Percentiles rank a stretch among this genome's conserved stretches.
phyloP scores from a whole-genome alignment of 2,329 filamentous ascomycete species.

The Alternaria gansuensis region DNA sequence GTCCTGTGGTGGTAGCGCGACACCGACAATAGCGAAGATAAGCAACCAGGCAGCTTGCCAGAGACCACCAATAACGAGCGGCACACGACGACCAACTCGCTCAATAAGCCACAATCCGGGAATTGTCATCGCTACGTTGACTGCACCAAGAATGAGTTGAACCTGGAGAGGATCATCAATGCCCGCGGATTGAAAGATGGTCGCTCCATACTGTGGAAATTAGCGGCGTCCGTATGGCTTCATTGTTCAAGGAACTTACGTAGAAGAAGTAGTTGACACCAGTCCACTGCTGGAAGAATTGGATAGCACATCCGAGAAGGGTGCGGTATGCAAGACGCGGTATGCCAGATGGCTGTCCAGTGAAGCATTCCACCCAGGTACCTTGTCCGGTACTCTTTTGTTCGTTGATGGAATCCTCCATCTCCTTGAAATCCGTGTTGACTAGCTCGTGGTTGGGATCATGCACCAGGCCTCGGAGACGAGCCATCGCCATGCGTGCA shows the following conservation, averaged over 20 bases:
- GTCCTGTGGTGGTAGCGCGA: slow-evolving; percentile 54
- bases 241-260: slow-evolving; percentile 21
- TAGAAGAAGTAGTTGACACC: slow-evolving; percentile 64
- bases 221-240: slow-evolving; percentile 4
- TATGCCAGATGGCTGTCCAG: slow-evolving; percentile 50
- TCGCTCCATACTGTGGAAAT: slow-evolving; percentile 67
- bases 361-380: slow-evolving; percentile 45
- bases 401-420: slow-evolving; percentile 43
- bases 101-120: slow-evolving; percentile 74
- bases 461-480: slow-evolving; percentile 62
- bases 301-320: slow-evolving; percentile 41
- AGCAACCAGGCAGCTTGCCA: slow-evolving; percentile 74
- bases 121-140: slow-evolving; percentile 74
- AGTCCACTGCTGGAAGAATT: slow-evolving; percentile 49
- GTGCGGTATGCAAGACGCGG: slow-evolving; percentile 51
- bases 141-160: slow-evolving; percentile 58
- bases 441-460: slow-evolving; percentile 58
- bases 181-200: slow-evolving; percentile 72
- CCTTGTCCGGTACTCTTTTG: slow-evolving; percentile 42
- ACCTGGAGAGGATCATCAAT: slow-evolving; percentile 68
- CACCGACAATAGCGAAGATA: slow-evolving; percentile 60
- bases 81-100: slow-evolving; percentile 72
- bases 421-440: slow-evolving; percentile 61
- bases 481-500: slow-evolving; percentile 62
- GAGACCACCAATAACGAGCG: slow-evolving; percentile 70